A percentile compares a stretch with the other conserved stretches of the same genome.
Evolutionary conservation across 2,329 filamentous ascomycete genomes (phyloP).

Genomic region (Monilinia laxa): DNA sequence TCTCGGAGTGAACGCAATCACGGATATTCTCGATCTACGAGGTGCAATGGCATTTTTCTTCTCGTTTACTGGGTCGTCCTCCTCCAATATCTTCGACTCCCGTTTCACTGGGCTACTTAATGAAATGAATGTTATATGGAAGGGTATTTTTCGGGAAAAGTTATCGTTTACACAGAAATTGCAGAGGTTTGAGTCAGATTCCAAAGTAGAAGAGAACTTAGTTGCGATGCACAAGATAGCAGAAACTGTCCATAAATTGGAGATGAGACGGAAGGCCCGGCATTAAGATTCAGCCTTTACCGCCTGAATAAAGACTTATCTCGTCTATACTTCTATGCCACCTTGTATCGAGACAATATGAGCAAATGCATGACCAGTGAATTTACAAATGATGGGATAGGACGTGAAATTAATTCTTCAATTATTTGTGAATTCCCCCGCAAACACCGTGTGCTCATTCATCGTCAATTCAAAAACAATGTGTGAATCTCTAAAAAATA

Average conservation of each 20-base stretch:
- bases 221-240: neutral
- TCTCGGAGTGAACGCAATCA: too few relatives aligned
- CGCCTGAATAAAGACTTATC: too few relatives aligned
- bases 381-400: neutral
- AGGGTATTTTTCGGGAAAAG: neutral
- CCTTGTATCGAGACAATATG: too few relatives aligned
- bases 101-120: too few relatives aligned
- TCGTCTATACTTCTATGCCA: too few relatives aligned
- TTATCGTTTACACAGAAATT: neutral
- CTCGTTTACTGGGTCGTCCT: neutral
- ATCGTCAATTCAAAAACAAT: neutral
- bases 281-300: too few relatives aligned
- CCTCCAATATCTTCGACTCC: neutral
- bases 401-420: neutral
- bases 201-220: neutral
- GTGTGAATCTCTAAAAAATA: neutral
- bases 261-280: neutral
- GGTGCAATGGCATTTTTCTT: neutral
- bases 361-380: too few relatives aligned
- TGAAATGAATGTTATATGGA: too few relatives aligned
- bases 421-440: too few relatives aligned
- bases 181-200: neutral
- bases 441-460: neutral
- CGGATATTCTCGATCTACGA: neutral
- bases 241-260: neutral